phyloP scores from a whole-genome alignment of 2,329 filamentous ascomycete genomes.

The Harringtonia lauricola region DNA sequence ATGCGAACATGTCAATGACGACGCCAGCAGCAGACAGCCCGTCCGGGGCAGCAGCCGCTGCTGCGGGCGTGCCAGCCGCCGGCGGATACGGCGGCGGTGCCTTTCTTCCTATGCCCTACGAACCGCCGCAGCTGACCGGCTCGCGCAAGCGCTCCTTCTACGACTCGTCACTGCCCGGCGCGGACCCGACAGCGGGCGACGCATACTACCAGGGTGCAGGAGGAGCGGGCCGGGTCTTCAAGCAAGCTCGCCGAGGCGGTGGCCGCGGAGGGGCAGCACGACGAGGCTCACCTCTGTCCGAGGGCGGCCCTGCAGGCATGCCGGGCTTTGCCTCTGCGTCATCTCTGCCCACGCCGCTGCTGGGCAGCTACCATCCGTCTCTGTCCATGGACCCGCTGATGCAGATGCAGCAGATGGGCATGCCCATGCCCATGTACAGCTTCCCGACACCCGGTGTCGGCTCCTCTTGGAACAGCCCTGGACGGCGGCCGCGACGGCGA shows the following conservation, averaged over 20 bases:
- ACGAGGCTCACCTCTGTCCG: background rate
- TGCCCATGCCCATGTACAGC: slow-evolving; percentile 25
- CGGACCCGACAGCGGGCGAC: background rate
- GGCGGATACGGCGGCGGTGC: too few species aligned
- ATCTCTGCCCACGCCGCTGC: background rate
- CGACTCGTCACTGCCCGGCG: slow-evolving; percentile 21
- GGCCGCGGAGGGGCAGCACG: background rate
- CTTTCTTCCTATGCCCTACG: too few species aligned
- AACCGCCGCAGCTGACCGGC: slow-evolving; percentile 12
- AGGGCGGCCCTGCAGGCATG: background rate
- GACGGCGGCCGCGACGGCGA: slow-evolving; percentile 30
- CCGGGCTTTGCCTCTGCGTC: background rate
- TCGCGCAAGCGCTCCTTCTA: slow-evolving; percentile 43
- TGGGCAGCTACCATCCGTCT: slow-evolving; percentile 31
- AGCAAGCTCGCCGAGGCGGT: slow-evolving; percentile 47
- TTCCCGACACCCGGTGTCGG: slow-evolving; percentile 15
- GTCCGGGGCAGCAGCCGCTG: too few species aligned
- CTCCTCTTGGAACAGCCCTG: slow-evolving; percentile 14
- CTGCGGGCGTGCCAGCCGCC: background rate
- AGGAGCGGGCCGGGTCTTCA: slow-evolving; percentile 32
- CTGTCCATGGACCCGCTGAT: slow-evolving; percentile 47
- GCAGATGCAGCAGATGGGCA: slow-evolving; percentile 44
- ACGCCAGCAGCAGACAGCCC: background rate
- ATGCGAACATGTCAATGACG: background rate
- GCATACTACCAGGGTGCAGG: background rate